A percentile compares a stretch with the other conserved stretches of the same genome.
Evolutionary conservation across 805 yeast species (phyloP).

Genomic region (Kodamaea nitidulidarum): DNA sequence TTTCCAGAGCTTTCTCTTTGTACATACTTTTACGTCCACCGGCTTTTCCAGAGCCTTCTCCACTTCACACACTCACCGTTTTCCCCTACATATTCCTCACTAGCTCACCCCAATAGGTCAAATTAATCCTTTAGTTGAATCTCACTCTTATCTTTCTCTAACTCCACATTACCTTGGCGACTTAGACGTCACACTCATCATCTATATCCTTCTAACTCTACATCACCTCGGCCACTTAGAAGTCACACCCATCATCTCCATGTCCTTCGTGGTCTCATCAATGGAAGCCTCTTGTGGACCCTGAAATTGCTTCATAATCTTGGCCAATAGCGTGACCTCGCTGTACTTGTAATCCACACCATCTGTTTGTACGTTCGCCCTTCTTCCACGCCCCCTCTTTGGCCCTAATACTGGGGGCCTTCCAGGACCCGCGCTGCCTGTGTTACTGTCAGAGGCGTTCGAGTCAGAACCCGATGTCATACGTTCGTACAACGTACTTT

Average conservation of each 20-base stretch:
- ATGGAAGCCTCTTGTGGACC: constrained; percentile 35
- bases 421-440: constrained; percentile 5
- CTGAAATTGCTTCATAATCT: constrained; percentile 39
- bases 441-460: constrained; percentile 20
- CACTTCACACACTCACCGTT: too few species aligned
- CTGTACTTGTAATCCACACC: constrained; percentile 19
- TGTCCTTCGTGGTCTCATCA: constrained; percentile 34
- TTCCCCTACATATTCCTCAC: too few species aligned
- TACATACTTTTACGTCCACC: too few species aligned
- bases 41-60: too few species aligned
- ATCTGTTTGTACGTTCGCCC: constrained; percentile 20
- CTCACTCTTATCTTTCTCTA: too few species aligned
- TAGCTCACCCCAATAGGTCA: too few species aligned
- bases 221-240: constrained; percentile 32
- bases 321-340: constrained; percentile 37
- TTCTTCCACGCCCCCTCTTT: constrained; percentile 36
- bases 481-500: constrained; percentile 34
- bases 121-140: too few species aligned
- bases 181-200: too few species aligned
- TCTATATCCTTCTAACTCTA: background rate
- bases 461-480: constrained; percentile 41
- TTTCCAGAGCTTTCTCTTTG: too few species aligned
- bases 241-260: constrained; percentile 26
- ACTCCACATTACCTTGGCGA: too few species aligned
- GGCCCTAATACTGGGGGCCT: constrained; percentile 8